A percentile compares a stretch with the other conserved stretches of the same genome.
Evolutionary conservation across 2,329 filamentous ascomycete species (phyloP).

Genomic region (Monilinia vaccinii-corymbosi): DNA sequence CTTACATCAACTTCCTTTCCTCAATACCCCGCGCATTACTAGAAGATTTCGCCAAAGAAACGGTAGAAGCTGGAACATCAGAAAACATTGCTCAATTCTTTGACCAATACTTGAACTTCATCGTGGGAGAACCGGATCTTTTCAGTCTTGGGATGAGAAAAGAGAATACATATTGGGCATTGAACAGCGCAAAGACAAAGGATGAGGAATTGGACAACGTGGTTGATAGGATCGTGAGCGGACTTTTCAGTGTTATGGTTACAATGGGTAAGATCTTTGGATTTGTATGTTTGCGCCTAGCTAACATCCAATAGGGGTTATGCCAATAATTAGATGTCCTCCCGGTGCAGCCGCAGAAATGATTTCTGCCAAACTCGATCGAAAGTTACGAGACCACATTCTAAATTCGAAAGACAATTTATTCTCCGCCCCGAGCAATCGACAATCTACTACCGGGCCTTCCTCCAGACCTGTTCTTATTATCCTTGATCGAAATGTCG

Average conservation of each 20-base stretch:
- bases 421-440: constrained; percentile 56
- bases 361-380: constrained; percentile 87
- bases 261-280: constrained; percentile 66
- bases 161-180: constrained; percentile 83
- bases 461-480: constrained; percentile 80
- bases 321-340: constrained; percentile 90
- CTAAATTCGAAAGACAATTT: constrained; percentile 97
- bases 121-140: constrained; percentile 88
- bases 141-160: constrained; percentile 93
- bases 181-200: constrained; percentile 86
- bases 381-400: constrained; percentile 92
- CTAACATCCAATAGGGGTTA: constrained; percentile 52
- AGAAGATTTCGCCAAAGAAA: constrained; percentile 89
- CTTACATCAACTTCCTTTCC: constrained; percentile 94
- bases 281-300: background rate
- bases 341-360: constrained; percentile 89
- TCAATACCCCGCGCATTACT: constrained; percentile 83
- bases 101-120: constrained; percentile 96
- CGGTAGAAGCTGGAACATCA: constrained; percentile 72
- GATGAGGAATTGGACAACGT: constrained; percentile 83
- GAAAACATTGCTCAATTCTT: constrained; percentile 88
- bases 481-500: constrained; percentile 90
- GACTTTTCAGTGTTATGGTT: constrained; percentile 95
- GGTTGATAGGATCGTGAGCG: constrained; percentile 86
- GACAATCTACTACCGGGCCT: constrained; percentile 51